These are phyloP conservation scores for Talaromyces pinophilus DNA, from an alignment of 2,329 filamentous ascomycete species.

Conservation along the genomic window DNA sequence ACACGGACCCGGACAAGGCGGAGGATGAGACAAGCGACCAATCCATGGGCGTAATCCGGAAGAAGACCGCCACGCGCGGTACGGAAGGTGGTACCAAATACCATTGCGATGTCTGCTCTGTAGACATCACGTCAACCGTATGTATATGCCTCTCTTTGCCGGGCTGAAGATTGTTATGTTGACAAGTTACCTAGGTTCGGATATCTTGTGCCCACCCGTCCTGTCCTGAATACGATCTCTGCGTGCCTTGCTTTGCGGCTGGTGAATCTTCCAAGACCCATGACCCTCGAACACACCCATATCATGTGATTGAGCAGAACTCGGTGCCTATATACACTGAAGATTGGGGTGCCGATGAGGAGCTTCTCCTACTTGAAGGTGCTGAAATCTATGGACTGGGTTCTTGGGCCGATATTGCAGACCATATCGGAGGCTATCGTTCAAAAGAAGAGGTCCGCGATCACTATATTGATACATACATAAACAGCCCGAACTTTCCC, in stretches of 20 bases:
- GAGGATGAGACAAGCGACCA: constrained; percentile 44
- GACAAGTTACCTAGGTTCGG: constrained; percentile 66
- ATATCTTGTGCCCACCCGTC: constrained; percentile 83
- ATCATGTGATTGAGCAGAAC: constrained; percentile 95
- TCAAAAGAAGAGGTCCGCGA: constrained; percentile 94
- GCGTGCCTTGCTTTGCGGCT: constrained; percentile 88
- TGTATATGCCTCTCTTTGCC: constrained; percentile 37
- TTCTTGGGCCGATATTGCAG: constrained; percentile 96
- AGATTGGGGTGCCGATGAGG: constrained; percentile 97
- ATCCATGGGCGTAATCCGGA: constrained; percentile 89
- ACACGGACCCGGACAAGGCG: constrained; percentile 37
- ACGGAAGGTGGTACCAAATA: constrained; percentile 91
- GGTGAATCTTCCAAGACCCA: constrained; percentile 80
- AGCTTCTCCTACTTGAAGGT: constrained; percentile 87
- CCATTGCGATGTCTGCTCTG: constrained; percentile 94
- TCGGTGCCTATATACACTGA: constrained; percentile 94
- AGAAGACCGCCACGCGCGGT: constrained; percentile 84
- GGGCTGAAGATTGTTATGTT: neutral
- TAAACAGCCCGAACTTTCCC: constrained; percentile 81
- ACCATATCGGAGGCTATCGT: constrained; percentile 94
- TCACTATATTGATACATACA: constrained; percentile 86
- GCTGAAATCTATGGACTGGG: constrained; percentile 95
- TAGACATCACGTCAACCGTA: constrained; percentile 96
- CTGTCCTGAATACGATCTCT: constrained; percentile 95
- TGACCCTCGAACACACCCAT: constrained; percentile 82